Evolutionary conservation across 2,329 filamentous ascomycete species (phyloP), one percentile per base, ranked within the genome.

Genomic region (Metarhizium brunneum): DNA sequence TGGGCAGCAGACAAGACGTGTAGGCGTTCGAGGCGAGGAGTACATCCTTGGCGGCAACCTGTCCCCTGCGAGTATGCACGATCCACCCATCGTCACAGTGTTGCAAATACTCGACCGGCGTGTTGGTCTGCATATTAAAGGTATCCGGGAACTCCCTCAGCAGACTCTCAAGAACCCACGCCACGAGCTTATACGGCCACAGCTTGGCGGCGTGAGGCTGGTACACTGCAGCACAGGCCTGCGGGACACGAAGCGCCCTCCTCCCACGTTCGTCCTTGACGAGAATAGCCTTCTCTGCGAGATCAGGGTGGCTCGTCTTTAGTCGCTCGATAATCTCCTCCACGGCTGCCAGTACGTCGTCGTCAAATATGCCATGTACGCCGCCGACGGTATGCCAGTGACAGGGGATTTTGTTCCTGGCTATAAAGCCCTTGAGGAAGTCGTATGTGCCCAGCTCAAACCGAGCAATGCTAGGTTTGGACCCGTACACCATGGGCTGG

Each of bases 181-280:
- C 75, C 2, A 95, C 84, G 18, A 95, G 80, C 71, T 94, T 95
- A 69, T 95, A 95, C 0, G 90, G 90, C 87, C 87, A 92, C 49
- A 90, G 67, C 61, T 83, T 83, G 0, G 84, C 87, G 0, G 88
- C 88, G 47, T 81, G 73, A 45, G 74, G 73, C 58, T 86, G 86
- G 16, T 86, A 72, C 3, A 90, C 77, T 6, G 84, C 87, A 2
- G 85, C 88, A 7, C 77, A 65, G 6, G 83, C 85, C 7, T 68
- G 68, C 0, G 80, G 77, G 1, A 86, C 70, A 3, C 83, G 74
- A 29, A 88, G 75, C 38, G 71, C 70, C 32, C 69, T 71, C 4
- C 89, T 71, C 55, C 70, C 68, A 35, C 64, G 63, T 11, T 66
- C 61, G 16, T 68, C 63, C 0, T 65, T 69, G 45, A 78, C 70